Evolutionary conservation across 2,329 filamentous ascomycete species (phyloP).

Genomic region (Aureobasidium sp.): DNA sequence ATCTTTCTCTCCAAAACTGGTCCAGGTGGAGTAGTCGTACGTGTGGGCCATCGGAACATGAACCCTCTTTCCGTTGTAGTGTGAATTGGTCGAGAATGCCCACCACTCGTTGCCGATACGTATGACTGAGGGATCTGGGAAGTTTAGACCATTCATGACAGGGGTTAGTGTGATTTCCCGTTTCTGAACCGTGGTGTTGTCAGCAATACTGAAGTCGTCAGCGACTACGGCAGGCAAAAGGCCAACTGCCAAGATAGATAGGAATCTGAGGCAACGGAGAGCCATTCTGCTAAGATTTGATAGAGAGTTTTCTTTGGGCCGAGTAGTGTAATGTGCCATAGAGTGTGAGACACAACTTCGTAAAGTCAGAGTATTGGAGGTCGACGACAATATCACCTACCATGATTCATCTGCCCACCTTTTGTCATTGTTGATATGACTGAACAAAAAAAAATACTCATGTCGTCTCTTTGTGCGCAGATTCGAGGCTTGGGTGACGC

Average conservation of each 20-base stretch:
- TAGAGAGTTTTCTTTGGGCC: background rate
- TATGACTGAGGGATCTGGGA: constrained; percentile 30
- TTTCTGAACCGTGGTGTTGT: background rate
- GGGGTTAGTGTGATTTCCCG: background rate
- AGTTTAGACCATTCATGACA: constrained; percentile 15
- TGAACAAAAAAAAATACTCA: background rate
- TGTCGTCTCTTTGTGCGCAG: background rate
- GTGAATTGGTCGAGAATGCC: constrained; percentile 29
- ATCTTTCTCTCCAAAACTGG: constrained; percentile 23
- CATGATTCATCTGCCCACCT: background rate
- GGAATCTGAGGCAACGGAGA: background rate
- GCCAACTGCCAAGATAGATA: background rate
- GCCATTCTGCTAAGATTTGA: background rate
- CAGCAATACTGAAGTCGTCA: background rate
- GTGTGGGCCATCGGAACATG: constrained; percentile 32
- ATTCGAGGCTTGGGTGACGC: background rate
- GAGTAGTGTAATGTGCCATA: background rate
- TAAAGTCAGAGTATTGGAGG: background rate
- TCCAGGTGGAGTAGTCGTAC: constrained; percentile 28
- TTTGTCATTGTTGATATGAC: background rate
- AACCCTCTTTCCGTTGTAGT: constrained; percentile 19
- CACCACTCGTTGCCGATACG: constrained; percentile 30
- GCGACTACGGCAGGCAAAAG: background rate
- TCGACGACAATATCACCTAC: background rate
- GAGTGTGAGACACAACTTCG: background rate